phyloP scores from a whole-genome alignment of 116 monocot genomes.

The Zostera marina region DNA sequence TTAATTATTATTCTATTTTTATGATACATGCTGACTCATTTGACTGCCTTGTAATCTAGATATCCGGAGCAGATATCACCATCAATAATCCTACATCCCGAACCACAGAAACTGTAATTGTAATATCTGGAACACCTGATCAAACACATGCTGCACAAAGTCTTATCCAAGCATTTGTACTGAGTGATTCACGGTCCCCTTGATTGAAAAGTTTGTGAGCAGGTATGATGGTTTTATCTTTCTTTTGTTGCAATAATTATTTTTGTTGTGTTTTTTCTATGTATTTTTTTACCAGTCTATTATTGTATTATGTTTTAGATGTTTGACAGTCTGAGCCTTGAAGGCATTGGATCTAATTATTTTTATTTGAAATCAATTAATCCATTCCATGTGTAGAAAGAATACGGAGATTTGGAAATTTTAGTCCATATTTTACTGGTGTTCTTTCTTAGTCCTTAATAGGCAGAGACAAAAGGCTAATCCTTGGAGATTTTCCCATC shows the following conservation, averaged over 20 bases:
- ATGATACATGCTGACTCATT: background rate
- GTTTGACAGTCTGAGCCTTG: too few species aligned
- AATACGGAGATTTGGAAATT: too few species aligned
- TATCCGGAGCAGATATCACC: constrained; percentile 88
- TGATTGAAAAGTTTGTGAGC: constrained; percentile 13
- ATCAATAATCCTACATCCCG: constrained; percentile 76
- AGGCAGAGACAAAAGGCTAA: background rate
- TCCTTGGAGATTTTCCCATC: background rate
- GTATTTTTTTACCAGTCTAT: background rate
- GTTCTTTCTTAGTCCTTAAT: background rate
- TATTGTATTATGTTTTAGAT: background rate
- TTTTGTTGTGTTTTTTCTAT: background rate
- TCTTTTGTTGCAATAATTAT: background rate
- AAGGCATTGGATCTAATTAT: background rate
- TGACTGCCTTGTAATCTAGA: constrained; percentile 19
- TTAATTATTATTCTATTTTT: background rate
- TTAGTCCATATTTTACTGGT: background rate
- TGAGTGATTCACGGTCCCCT: constrained; percentile 43
- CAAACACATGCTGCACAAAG: constrained; percentile 95
- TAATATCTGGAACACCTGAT: constrained; percentile 91
- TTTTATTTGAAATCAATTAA: too few species aligned
- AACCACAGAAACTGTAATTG: constrained; percentile 60
- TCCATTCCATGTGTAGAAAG: too few species aligned
- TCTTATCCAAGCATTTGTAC: constrained; percentile 94
- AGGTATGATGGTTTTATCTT: background rate